These are phyloP conservation scores for Porphyrellus cyaneotinctus DNA, from an alignment of 768 basidiomycete genomes.

Conservation along the genomic window DNA sequence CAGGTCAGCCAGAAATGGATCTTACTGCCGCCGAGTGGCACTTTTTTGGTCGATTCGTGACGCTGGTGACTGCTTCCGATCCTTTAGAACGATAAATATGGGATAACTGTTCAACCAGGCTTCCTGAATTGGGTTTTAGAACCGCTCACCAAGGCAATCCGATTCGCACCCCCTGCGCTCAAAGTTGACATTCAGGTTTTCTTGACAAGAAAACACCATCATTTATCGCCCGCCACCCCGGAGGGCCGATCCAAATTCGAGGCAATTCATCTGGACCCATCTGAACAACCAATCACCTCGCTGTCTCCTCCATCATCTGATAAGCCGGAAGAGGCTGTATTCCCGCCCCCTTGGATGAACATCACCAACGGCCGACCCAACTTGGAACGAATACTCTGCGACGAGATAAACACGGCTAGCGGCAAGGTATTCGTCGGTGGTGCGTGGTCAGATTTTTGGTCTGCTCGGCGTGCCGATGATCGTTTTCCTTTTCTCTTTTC, in stretches of 20 bases:
- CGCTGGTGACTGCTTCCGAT: slow-evolving; percentile 24
- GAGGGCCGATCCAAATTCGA: slow-evolving; percentile 4
- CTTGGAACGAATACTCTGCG: slow-evolving; percentile 31
- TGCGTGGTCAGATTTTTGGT: slow-evolving; percentile 16
- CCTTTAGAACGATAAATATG: neutral
- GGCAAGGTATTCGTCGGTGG: slow-evolving; percentile 44
- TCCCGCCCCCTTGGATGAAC: slow-evolving; percentile 16
- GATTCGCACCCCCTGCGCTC: slow-evolving; percentile 13
- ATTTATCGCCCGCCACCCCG: neutral
- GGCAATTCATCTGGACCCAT: neutral
- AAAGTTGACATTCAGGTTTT: slow-evolving; percentile 18
- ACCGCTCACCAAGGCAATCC: slow-evolving; percentile 12
- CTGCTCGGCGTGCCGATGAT: neutral
- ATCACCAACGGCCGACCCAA: slow-evolving; percentile 40
- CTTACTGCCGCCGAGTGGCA: slow-evolving; percentile 30
- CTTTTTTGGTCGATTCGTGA: slow-evolving; percentile 45
- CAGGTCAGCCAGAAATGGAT: slow-evolving; percentile 16
- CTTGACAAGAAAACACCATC: slow-evolving; percentile 1
- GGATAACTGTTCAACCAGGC: slow-evolving; percentile 1
- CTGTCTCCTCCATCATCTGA: neutral
- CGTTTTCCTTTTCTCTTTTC: no score
- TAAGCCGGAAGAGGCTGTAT: neutral
- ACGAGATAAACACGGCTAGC: slow-evolving; percentile 31
- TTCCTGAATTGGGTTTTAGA: slow-evolving; percentile 12
- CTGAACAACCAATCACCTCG: neutral